These are phyloP conservation scores for Aspergillus sp. DNA, from an alignment of 2,329 filamentous ascomycete genomes.

Conservation along the genomic window DNA sequence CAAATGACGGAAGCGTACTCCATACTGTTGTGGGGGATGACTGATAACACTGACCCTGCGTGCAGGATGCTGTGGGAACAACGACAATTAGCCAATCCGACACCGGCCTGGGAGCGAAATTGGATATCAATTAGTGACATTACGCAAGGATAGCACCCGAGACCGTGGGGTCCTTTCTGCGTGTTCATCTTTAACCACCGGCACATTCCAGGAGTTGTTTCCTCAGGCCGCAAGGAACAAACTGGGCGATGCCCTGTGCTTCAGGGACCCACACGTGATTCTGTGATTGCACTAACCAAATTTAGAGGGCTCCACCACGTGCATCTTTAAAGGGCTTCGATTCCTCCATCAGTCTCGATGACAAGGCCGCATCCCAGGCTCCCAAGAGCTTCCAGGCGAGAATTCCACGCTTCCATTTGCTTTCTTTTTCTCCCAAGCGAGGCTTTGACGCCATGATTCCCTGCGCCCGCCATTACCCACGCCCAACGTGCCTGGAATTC, in stretches of 20 bases:
- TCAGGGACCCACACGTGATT: not conserved
- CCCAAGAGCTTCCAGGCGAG: not conserved
- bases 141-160: too few relatives aligned
- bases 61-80: not conserved
- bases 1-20: not conserved
- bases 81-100: too few relatives aligned
- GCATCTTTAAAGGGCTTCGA: constrained; percentile 1
- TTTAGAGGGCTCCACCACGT: constrained; percentile 1
- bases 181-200: too few relatives aligned
- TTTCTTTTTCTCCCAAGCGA: constrained; percentile 3
- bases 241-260: not conserved
- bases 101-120: too few relatives aligned
- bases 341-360: constrained; percentile 4
- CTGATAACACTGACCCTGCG: not conserved
- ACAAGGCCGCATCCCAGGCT: not conserved
- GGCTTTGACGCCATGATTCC: not conserved
- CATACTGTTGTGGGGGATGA: not conserved
- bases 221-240: not conserved
- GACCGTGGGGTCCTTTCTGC: too few relatives aligned
- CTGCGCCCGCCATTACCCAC: not conserved
- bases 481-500: constrained; percentile 6
- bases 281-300: not conserved
- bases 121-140: too few relatives aligned
- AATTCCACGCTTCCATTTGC: constrained; percentile 1
- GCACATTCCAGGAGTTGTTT: not conserved